These are phyloP conservation scores for Sechiopsis laciniata DNA, from an alignment of 306 rosid genomes.

Conservation along the genomic window DNA sequence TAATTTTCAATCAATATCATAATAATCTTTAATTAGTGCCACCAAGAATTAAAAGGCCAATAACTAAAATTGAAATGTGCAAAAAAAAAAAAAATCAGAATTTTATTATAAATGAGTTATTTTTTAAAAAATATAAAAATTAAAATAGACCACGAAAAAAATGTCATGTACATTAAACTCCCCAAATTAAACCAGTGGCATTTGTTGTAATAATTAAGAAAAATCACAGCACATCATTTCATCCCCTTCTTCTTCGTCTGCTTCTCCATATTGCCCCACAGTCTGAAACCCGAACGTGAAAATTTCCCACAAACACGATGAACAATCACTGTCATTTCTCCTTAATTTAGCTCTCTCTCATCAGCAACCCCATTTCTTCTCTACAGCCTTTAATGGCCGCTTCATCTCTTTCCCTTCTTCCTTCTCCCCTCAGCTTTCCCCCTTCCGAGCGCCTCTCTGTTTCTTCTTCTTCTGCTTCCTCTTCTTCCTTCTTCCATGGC, in stretches of 20 bases:
- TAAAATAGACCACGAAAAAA: too few relatives aligned
- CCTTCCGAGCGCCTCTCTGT: slow-evolving; percentile 24
- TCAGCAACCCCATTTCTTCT: slow-evolving; percentile 14
- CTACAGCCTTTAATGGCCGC: slow-evolving; percentile 45
- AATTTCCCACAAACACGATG: slow-evolving; percentile 23
- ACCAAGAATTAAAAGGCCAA: too few relatives aligned
- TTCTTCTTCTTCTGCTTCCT: slow-evolving; percentile 29
- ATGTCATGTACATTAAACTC: too few relatives aligned
- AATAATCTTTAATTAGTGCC: too few relatives aligned
- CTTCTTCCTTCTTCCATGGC: slow-evolving; percentile 33
- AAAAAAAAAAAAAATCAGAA: too few relatives aligned
- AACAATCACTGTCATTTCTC: slow-evolving; percentile 5
- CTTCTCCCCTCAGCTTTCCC: slow-evolving; percentile 35
- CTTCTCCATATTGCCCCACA: background rate
- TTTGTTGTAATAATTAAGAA: background rate
- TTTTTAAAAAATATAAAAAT: too few relatives aligned
- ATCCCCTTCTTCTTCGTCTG: background rate
- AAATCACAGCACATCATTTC: slow-evolving; percentile 8
- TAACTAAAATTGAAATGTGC: too few relatives aligned
- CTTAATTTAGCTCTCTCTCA: slow-evolving; percentile 15
- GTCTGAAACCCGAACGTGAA: background rate
- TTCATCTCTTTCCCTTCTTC: slow-evolving; percentile 43
- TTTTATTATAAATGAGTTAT: too few relatives aligned
- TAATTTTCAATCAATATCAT: too few relatives aligned
- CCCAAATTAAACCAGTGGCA: background rate